Conservation (phyloP, 2,329 filamentous ascomycete species). For the Fusarium staphyleae region DNA sequence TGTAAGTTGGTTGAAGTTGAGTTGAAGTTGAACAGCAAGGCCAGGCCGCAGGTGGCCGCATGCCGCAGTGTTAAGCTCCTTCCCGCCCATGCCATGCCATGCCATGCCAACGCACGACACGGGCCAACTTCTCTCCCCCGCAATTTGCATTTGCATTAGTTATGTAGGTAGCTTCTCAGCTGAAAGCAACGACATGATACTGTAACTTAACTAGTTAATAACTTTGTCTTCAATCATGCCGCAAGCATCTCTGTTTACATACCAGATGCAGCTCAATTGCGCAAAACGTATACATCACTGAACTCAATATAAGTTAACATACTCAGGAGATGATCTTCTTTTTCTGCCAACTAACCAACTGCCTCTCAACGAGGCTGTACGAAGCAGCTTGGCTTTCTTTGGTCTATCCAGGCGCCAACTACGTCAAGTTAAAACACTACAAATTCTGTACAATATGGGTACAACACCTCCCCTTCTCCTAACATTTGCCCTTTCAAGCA, state of each 20-base stretch:
- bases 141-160: not conserved
- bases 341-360: constrained; percentile 7
- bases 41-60: constrained; percentile 33
- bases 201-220: too few species aligned
- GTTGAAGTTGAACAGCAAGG: constrained; percentile 30
- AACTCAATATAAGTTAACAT: too few species aligned
- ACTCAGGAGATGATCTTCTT: constrained; percentile 22
- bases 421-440: too few species aligned
- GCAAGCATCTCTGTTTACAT: too few species aligned
- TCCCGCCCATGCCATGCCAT: too few species aligned
- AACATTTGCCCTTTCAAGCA: constrained; percentile 19
- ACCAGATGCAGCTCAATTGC: too few species aligned
- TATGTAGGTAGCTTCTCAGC: not conserved
- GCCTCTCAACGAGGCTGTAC: not conserved
- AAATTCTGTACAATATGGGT: constrained; percentile 35
- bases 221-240: too few species aligned
- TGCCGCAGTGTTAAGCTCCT: constrained; percentile 29
- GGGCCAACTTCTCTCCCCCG: constrained; percentile 36
- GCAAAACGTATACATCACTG: too few species aligned
- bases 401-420: constrained; percentile 25
- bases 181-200: not conserved
- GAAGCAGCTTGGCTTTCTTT: constrained; percentile 9
- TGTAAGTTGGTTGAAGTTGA: constrained; percentile 28
- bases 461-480: constrained; percentile 14
- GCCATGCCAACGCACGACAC: constrained; percentile 20